Evolutionary conservation across 441 rosid species (phyloP), one percentile per base, ranked within the genome.

Genomic region (Gossypium aridum): DNA sequence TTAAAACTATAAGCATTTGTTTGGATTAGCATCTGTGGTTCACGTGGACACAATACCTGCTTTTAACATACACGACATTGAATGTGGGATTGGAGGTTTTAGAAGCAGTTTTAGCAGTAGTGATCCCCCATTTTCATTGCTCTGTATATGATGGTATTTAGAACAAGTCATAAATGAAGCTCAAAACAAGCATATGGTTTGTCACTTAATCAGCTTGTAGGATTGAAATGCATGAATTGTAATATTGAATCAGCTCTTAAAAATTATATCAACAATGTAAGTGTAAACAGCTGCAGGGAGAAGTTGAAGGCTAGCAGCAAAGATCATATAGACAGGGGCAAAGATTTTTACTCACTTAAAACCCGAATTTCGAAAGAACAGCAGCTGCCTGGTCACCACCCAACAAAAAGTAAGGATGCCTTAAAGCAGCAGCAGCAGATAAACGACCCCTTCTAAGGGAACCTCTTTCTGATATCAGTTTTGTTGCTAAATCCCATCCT

Each of bases 361-460:
- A 86, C 89, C 86, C 90, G 67, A 91, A 83, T 79, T 87, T 95
- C 4, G 97, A 92, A 77, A 95, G 93, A 75, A 92, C 90, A 17
- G 89, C 96, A 7, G 97, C 83, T 4, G 98, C 96, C 85, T 92
- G 99, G 83, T 95, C 98, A 62, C 91, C 97, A 61, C 96, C 93
- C 84, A 95, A 76, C 83, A 95, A 84, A 82, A 95, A 95, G 83
- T 92, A 95, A 80, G 99, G 98, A 82, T 92, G 98, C 84, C 97
- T 85, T 65, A 92, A 85, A 80, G 97, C 92, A 73, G 97, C 97
- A 7, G 97, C 83, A 7, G 99, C 99, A 2, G 99, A 92, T 83
- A 92, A 87, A 77, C 99, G 95, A 23, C 99, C 94, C 68, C 92
- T 89, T 71, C 92, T 66, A 78, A 92, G 82, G 75, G 78, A 85